Evolutionary conservation across 2,329 filamentous ascomycete species (phyloP).

Genomic region (Cercospora zeae-maydis): DNA sequence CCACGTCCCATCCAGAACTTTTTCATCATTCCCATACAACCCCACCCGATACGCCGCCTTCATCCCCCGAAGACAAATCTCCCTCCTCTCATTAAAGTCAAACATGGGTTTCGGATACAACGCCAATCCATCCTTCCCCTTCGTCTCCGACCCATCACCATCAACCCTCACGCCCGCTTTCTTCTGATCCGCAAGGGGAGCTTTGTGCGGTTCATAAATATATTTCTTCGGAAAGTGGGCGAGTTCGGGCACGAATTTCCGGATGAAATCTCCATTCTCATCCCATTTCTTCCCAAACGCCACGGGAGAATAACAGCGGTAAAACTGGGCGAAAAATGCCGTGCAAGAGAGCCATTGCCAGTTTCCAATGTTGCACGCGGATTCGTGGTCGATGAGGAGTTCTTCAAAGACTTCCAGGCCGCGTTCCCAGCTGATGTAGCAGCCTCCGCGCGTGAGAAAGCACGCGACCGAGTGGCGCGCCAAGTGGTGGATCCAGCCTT

Average conservation of each 20-base stretch:
- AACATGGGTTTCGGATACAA: conserved; percentile 74
- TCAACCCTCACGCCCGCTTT: conserved; percentile 62
- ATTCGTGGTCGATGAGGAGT: conserved; percentile 70
- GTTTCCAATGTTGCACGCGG: conserved; percentile 69
- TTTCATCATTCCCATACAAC: conserved; percentile 60
- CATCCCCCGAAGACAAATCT: conserved; percentile 63
- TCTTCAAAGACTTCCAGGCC: conserved; percentile 77
- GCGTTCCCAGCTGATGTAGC: conserved; percentile 75
- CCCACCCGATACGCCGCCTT: conserved; percentile 66
- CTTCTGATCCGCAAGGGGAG: conserved; percentile 64
- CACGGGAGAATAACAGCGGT: conserved; percentile 59
- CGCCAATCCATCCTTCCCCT: conserved; percentile 43
- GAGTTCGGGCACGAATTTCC: conserved; percentile 56
- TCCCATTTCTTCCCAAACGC: conserved; percentile 76
- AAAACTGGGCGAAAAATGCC: conserved; percentile 71
- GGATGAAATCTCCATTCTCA: conserved; percentile 61
- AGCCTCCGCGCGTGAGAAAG: conserved; percentile 75
- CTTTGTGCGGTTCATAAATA: conserved; percentile 78
- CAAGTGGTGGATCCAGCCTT: conserved; percentile 79
- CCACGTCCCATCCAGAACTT: conserved; percentile 60
- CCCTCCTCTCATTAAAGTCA: conserved; percentile 63
- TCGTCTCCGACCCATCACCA: conserved; percentile 43
- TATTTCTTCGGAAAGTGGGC: conserved; percentile 59
- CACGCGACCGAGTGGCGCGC: conserved; percentile 75
- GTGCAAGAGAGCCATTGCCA: conserved; percentile 77